Percentiles rank a stretch among this genome's conserved stretches.
Evolutionary conservation across 2,329 filamentous ascomycete species (phyloP).

Genomic region (Pseudocercospora fuligena): DNA sequence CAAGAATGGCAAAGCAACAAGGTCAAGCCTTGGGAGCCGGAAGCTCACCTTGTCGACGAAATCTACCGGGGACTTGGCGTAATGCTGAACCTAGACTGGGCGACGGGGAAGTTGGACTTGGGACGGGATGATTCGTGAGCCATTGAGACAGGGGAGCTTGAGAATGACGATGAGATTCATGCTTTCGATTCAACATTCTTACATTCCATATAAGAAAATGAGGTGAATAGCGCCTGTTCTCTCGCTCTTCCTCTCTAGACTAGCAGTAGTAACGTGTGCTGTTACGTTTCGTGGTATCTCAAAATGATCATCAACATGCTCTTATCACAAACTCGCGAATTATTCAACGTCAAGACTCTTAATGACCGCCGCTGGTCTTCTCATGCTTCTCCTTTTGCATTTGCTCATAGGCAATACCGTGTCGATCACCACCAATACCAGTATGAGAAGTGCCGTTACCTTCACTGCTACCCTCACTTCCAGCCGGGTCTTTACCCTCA

Average conservation of each 20-base stretch:
- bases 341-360: background rate
- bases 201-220: background rate
- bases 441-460: slow-evolving; percentile 51
- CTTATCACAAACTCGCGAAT: background rate
- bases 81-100: background rate
- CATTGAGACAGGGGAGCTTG: no score
- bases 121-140: no score
- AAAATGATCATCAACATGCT: slow-evolving; percentile 2
- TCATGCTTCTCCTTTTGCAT: slow-evolving; percentile 35
- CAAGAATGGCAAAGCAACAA: background rate
- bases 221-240: background rate
- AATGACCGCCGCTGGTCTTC: slow-evolving; percentile 25
- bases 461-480: slow-evolving; percentile 44
- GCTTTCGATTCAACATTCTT: no score
- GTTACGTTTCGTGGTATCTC: background rate
- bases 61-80: background rate
- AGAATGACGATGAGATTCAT: background rate
- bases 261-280: background rate
- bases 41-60: background rate
- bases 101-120: no score
- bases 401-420: slow-evolving; percentile 57
- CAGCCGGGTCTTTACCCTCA: slow-evolving; percentile 59
- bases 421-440: slow-evolving; percentile 57
- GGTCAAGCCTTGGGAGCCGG: background rate
- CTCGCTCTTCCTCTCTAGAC: background rate